phyloP scores from a whole-genome alignment of 169 alveolate genomes.

The Plasmodium chabaudi region DNA sequence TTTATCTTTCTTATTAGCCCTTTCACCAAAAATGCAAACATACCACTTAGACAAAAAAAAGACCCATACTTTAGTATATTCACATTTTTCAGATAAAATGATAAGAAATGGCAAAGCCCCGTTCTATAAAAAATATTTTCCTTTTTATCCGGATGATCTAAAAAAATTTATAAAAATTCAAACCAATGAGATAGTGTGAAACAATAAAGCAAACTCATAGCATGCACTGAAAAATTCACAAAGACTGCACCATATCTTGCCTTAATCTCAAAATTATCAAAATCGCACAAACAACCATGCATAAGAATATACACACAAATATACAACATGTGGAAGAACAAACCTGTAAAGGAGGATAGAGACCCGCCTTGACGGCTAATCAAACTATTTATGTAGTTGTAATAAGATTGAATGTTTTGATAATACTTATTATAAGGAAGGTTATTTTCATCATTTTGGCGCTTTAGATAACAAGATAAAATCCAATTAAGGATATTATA shows the following conservation, averaged over 20 bases:
- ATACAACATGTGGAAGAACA: too few species aligned
- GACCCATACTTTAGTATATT: slow-evolving; percentile 20
- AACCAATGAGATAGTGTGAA: too few species aligned
- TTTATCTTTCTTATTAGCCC: slow-evolving; percentile 29
- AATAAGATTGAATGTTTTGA: slow-evolving; percentile 48
- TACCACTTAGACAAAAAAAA: slow-evolving; percentile 36
- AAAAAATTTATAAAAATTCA: slow-evolving; percentile 1
- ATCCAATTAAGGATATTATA: slow-evolving; percentile 55
- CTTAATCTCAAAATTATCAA: too few species aligned
- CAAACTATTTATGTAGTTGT: slow-evolving; percentile 37
- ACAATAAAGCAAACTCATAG: too few species aligned
- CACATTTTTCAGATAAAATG: slow-evolving; percentile 55
- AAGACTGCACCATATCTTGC: too few species aligned
- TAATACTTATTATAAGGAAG: slow-evolving; percentile 15
- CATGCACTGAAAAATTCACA: too few species aligned
- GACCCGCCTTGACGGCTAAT: background rate
- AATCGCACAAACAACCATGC: too few species aligned
- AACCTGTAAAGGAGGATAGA: too few species aligned
- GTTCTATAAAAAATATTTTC: slow-evolving; percentile 71
- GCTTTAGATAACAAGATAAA: slow-evolving; percentile 39
- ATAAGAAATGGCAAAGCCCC: slow-evolving; percentile 70
- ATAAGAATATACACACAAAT: too few species aligned
- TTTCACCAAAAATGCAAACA: slow-evolving; percentile 8
- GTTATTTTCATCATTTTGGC: slow-evolving; percentile 10
- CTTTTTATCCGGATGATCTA: slow-evolving; percentile 77